Conservation (phyloP, 2,329 filamentous ascomycete species). For the Ploettnerulaceae sp. region DNA sequence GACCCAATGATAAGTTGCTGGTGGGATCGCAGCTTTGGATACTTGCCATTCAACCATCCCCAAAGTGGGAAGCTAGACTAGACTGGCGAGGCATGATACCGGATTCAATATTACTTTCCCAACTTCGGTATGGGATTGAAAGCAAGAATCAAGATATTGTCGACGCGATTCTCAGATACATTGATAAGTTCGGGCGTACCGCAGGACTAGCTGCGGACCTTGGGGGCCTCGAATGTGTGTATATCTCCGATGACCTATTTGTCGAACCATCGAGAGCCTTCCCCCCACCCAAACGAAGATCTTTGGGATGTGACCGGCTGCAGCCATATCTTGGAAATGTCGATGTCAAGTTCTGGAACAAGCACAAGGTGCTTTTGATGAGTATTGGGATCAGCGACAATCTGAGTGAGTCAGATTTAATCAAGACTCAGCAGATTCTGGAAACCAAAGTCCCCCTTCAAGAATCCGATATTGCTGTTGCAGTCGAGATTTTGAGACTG, state of each 20-base stretch:
- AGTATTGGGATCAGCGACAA: constrained; percentile 20
- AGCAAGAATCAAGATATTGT: constrained; percentile 13
- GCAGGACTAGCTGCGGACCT: constrained; percentile 11
- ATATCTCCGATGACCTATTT: constrained; percentile 9
- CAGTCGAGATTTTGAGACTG: constrained; percentile 26
- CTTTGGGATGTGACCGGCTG: constrained; percentile 16
- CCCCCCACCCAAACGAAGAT: constrained; percentile 5
- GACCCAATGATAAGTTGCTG: constrained; percentile 14
- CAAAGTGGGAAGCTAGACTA: constrained; percentile 18
- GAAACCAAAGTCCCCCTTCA: constrained; percentile 19
- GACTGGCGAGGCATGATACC: constrained; percentile 22
- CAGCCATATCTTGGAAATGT: constrained; percentile 25
- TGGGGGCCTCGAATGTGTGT: constrained; percentile 16
- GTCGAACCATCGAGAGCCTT: constrained; percentile 21
- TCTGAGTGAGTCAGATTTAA: constrained; percentile 21
- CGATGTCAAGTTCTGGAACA: constrained; percentile 22
- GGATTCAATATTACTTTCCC: constrained; percentile 15
- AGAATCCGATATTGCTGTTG: constrained; percentile 22
- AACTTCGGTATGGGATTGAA: constrained; percentile 19
- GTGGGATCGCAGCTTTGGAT: constrained; percentile 20
- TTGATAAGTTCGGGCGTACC: constrained; percentile 3
- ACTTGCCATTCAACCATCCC: constrained; percentile 10
- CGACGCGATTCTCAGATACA: constrained; percentile 21
- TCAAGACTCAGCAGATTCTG: constrained; percentile 22
- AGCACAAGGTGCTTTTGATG: constrained; percentile 19